A percentile compares a stretch with the other conserved stretches of the same genome.
These are phyloP conservation scores for Nicotiana undulata DNA, from an alignment of 257 asterid genomes.

Conservation along the genomic window DNA sequence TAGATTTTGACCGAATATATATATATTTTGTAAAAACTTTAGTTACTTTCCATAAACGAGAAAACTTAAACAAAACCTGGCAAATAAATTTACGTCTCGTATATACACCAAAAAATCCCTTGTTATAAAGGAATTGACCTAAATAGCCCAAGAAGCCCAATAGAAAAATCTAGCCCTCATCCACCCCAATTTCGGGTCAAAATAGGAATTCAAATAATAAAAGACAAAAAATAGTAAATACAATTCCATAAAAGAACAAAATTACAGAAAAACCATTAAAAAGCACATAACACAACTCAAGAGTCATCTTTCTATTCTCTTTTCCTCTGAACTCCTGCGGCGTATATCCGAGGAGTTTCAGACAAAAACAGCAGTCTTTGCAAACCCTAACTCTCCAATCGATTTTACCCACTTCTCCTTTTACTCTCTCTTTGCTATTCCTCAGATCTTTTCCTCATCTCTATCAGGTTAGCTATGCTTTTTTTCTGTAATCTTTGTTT, in stretches of 20 bases:
- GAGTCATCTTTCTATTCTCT: background rate
- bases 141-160: no score
- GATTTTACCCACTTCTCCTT: background rate
- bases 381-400: constrained; percentile 9
- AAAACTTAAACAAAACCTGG: no score
- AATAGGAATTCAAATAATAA: background rate
- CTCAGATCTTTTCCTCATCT: constrained; percentile 18
- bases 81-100: no score
- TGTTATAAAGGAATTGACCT: no score
- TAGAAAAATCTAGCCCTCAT: background rate
- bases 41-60: no score
- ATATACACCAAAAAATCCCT: no score
- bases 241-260: background rate
- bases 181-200: background rate
- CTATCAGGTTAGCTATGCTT: constrained; percentile 9
- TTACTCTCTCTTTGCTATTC: background rate
- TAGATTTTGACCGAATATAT: no score
- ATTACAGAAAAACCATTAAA: background rate
- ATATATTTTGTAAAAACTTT: no score
- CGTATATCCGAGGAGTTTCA: constrained; percentile 48
- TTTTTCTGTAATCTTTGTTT: background rate
- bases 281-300: background rate
- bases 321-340: constrained; percentile 33
- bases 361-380: constrained; percentile 14
- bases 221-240: constrained; percentile 7